These are phyloP conservation scores for Heteromeles arbutifolia DNA, from an alignment of 306 rosid genomes.

Conservation along the genomic window DNA sequence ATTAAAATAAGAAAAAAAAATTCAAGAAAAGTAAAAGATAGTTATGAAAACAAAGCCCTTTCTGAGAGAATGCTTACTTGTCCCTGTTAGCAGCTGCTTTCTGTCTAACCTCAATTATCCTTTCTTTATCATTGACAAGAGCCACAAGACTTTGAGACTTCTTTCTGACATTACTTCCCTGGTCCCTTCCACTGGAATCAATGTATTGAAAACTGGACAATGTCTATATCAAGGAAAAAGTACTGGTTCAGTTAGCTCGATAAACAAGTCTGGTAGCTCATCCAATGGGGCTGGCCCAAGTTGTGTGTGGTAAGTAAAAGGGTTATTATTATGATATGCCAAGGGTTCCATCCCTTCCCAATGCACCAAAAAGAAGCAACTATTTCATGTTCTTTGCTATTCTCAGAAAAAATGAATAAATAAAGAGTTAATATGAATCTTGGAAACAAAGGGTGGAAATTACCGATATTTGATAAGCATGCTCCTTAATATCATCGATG, in stretches of 20 bases:
- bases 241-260: conserved; percentile 18
- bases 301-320: not conserved
- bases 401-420: not conserved
- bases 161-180: conserved; percentile 87
- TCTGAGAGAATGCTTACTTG: conserved; percentile 46
- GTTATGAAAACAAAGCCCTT: not conserved
- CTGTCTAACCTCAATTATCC: conserved; percentile 73
- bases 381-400: not conserved
- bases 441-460: conserved; percentile 5
- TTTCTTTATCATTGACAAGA: conserved; percentile 87
- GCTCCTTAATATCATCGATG: conserved; percentile 92
- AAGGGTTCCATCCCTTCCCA: not conserved
- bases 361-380: not conserved
- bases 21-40: not conserved
- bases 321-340: not conserved
- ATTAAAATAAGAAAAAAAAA: no score
- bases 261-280: not conserved
- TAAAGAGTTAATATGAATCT: not conserved
- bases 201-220: conserved; percentile 73
- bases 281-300: not conserved
- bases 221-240: conserved; percentile 42
- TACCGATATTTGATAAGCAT: conserved; percentile 96
- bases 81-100: conserved; percentile 86
- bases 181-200: conserved; percentile 89
- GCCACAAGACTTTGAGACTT: conserved; percentile 74